Conservation (phyloP, 768 basidiomycete genomes). For the Mycena crocata region DNA sequence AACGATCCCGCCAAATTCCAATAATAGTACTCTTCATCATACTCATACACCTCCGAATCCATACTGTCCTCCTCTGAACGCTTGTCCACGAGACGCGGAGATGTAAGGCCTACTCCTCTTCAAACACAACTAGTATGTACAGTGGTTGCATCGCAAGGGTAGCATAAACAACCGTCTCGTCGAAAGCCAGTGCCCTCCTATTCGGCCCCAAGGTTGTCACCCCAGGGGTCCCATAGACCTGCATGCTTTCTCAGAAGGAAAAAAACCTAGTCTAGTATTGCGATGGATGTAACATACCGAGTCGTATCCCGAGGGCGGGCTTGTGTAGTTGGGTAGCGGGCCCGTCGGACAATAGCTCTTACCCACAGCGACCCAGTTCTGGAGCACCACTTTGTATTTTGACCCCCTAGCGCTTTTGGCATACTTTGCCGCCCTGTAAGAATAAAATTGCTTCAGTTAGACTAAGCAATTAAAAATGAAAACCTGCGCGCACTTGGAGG, state of each 20-base stretch:
- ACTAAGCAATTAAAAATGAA: conserved; percentile 1
- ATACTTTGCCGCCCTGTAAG: conserved; percentile 4
- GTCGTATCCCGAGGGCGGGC: conserved; percentile 4
- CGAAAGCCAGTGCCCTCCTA: not conserved
- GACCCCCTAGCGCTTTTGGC: not conserved
- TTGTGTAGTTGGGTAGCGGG: not conserved
- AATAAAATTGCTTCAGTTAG: not conserved
- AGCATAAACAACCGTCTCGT: not conserved
- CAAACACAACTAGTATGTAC: conserved; percentile 2
- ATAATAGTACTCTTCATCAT: not conserved
- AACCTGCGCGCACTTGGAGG: not conserved
- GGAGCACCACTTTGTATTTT: conserved; percentile 7
- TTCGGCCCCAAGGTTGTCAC: conserved; percentile 1
- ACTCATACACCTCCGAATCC: not conserved
- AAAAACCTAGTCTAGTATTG: not conserved
- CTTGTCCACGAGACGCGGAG: not conserved
- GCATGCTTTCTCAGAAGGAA: not conserved
- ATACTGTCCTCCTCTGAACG: conserved; percentile 1
- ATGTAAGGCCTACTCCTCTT: not conserved
- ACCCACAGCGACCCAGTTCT: not conserved
- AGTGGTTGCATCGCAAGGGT: not conserved
- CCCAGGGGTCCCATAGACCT: conserved; percentile 6
- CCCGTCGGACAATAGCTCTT: not conserved
- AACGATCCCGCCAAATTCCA: conserved; percentile 1
- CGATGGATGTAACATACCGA: conserved; percentile 5